Base-by-base conservation (phyloP, 2,329 filamentous ascomycete genomes). In the Magnaporthales sp. region DNA sequence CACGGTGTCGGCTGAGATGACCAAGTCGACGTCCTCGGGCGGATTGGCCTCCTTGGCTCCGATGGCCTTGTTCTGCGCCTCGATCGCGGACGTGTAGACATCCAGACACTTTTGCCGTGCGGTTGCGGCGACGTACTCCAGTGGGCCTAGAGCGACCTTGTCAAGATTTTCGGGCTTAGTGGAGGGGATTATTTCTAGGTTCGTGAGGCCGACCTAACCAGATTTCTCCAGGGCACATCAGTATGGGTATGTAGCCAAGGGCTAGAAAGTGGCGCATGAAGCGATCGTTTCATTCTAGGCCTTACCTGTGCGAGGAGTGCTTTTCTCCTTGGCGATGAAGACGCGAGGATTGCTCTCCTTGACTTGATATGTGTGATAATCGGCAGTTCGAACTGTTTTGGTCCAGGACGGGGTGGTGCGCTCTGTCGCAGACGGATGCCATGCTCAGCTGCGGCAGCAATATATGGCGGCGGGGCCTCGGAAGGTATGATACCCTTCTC, bases 111-210 rank as follows among this genome's bases (percentile, higher is more conserved):
- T 99, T 72, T 90, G 86, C 26, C 87, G 86, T 3, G 94, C 94
- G 1, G 95, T 99, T 67, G 89, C 87, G 15, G 93, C 83, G 24
- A 97, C 95, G 80, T 99, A 99, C 79, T 96, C 93, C 76, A 91
- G 91, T 0, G 95, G 92, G 0, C 89, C 87, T 68, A 94, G 85
- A 2, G 79, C 76, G 8, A 80, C 77, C 77, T 98, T 97, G 72
- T 91, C 85, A 66, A 97, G 86, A 80, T 98, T 85, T 80, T 99
- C 95, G 65, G 91, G 89, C 70, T 91, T 89, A 66, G 85, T 88
- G 58, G 92, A 97, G 19, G 95, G 92, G 68, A 89, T 84, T 73
- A 97, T 86, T 78, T 98, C 93, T 74, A 97, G 79, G 74, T 93
- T 89, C 2, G 83, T 85, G 11, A 98, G 86, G 70, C 93, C 93